phyloP scores from a whole-genome alignment of 116 monocot genomes.

The Phalaenopsis hybrid region DNA sequence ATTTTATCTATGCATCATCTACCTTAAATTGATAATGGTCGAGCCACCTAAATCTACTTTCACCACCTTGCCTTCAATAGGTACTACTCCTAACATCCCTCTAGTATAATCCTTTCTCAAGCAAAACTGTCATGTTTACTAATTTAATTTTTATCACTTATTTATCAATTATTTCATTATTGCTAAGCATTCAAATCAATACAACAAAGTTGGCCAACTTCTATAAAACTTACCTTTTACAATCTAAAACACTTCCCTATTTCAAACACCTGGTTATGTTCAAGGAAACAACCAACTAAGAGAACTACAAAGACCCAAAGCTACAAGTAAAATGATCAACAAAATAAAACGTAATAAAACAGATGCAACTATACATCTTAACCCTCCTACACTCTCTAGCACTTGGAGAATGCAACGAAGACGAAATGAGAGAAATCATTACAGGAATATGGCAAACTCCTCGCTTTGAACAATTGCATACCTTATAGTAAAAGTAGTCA shows the following conservation, averaged over 20 bases:
- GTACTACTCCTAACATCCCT: background rate
- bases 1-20: background rate
- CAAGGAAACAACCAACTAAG: background rate
- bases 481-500: slow-evolving; percentile 96
- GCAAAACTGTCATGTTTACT: background rate
- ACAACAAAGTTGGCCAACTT: background rate
- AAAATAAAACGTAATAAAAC: background rate
- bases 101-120: background rate
- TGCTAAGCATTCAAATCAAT: background rate
- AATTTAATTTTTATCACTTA: background rate
- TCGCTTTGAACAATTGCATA: slow-evolving; percentile 12
- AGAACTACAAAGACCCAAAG: background rate
- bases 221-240: background rate
- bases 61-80: background rate
- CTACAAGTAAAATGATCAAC: background rate
- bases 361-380: background rate
- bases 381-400: background rate
- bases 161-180: too few relatives aligned
- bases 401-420: background rate
- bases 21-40: background rate
- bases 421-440: background rate
- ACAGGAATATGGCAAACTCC: background rate
- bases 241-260: background rate
- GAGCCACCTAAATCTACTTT: background rate
- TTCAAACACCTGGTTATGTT: background rate